Percentiles rank a stretch among this genome's conserved stretches.
Evolutionary conservation across 805 yeast genomes (phyloP).

Genomic region (Candida namnaoensis): DNA sequence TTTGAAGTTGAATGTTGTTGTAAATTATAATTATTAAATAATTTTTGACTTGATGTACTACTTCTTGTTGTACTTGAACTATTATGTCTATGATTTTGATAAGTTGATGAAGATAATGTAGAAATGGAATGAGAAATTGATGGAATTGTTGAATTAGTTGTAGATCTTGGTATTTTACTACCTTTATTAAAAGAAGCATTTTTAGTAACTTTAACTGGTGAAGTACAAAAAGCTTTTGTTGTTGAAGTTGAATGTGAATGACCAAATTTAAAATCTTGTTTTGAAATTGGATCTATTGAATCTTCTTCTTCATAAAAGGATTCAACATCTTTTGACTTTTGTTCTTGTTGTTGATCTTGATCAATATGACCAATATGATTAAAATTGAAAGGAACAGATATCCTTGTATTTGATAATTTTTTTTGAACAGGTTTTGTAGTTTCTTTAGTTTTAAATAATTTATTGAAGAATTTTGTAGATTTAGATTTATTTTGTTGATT

Average conservation of each 20-base stretch:
- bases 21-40: background rate
- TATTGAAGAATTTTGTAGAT: background rate
- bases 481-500: no score
- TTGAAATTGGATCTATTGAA: background rate
- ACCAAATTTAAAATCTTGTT: no score
- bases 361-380: constrained; percentile 32
- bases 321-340: no score
- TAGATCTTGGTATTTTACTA: constrained; percentile 8
- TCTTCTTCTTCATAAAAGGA: no score
- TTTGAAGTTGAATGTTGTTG: constrained; percentile 4
- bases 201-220: constrained; percentile 1
- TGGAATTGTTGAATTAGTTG: constrained; percentile 5
- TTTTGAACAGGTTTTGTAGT: background rate
- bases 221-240: constrained; percentile 7
- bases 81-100: background rate
- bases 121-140: constrained; percentile 12
- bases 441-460: background rate
- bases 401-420: constrained; percentile 7
- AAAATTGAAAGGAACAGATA: constrained; percentile 30
- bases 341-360: constrained; percentile 4
- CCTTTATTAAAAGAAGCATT: background rate
- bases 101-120: constrained; percentile 10
- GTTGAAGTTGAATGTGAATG: background rate
- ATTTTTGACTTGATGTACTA: background rate
- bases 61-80: constrained; percentile 1